phyloP scores from a whole-genome alignment of 2,329 filamentous ascomycete species.

The Fusarium hostae region DNA sequence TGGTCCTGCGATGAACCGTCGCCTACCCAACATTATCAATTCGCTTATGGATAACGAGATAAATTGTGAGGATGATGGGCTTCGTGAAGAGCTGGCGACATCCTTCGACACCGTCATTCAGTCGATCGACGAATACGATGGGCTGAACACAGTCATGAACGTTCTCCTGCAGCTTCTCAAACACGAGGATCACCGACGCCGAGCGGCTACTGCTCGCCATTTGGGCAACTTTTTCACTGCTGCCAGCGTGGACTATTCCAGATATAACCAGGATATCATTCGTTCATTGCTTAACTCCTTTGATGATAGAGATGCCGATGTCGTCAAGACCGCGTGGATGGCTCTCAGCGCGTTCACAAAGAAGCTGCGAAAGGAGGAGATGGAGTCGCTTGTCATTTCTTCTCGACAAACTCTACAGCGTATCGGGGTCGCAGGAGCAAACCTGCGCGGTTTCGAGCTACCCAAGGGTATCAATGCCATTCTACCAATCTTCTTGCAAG shows the following conservation, averaged over 20 bases:
- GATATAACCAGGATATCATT: constrained; percentile 96
- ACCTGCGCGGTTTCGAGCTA: constrained; percentile 87
- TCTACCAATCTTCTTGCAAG: constrained; percentile 95
- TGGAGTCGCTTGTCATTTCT: constrained; percentile 90
- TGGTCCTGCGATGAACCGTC: constrained; percentile 87
- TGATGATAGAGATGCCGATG: constrained; percentile 82
- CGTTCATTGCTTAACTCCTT: constrained; percentile 91
- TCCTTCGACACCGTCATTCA: constrained; percentile 91
- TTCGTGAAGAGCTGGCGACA: constrained; percentile 76
- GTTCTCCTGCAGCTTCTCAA: constrained; percentile 89
- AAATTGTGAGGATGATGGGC: constrained; percentile 76
- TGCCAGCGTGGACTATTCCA: constrained; percentile 87
- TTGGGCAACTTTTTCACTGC: constrained; percentile 87
- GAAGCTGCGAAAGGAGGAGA: constrained; percentile 93
- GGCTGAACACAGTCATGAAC: constrained; percentile 95
- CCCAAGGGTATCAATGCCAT: constrained; percentile 98
- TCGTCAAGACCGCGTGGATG: constrained; percentile 90
- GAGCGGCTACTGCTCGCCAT: constrained; percentile 81
- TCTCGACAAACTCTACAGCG: constrained; percentile 88
- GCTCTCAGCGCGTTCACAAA: constrained; percentile 90
- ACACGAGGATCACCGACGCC: constrained; percentile 88
- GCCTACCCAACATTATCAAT: constrained; percentile 90
- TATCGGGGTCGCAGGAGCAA: constrained; percentile 86
- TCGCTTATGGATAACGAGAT: constrained; percentile 94
- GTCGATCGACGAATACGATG: constrained; percentile 95